Conservation (phyloP, 2,329 filamentous ascomycete species). For the Moelleriella libera region DNA sequence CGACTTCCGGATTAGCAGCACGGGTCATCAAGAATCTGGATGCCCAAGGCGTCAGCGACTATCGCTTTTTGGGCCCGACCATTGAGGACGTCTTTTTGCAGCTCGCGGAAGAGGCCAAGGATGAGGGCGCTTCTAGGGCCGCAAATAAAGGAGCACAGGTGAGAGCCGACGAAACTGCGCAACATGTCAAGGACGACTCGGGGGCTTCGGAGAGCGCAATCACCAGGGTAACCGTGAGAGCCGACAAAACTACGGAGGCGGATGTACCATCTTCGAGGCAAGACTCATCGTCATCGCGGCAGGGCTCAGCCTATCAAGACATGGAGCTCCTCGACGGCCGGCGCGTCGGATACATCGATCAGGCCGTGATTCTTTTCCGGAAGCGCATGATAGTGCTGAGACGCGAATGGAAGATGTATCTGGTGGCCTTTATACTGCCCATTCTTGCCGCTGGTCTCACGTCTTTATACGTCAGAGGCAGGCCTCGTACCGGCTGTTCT, state of each 20-base stretch:
- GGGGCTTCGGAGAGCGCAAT: too few relatives aligned
- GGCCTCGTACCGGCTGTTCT: conserved; percentile 36
- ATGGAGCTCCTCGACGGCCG: conserved; percentile 53
- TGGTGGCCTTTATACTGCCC: conserved; percentile 62
- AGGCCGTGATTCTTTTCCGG: conserved; percentile 59
- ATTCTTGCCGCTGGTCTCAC: conserved; percentile 68
- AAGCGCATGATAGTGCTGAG: conserved; percentile 69
- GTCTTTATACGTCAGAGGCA: conserved; percentile 55
- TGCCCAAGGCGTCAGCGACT: conserved; percentile 52
- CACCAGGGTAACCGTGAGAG: too few relatives aligned
- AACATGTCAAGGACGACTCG: too few relatives aligned
- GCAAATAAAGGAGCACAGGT: neutral
- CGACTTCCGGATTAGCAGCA: conserved; percentile 56
- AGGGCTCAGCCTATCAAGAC: conserved; percentile 11
- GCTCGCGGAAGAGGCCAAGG: conserved; percentile 64
- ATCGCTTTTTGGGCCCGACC: conserved; percentile 75
- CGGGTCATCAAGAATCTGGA: conserved; percentile 59
- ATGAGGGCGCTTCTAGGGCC: conserved; percentile 25
- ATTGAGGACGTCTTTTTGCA: conserved; percentile 89
- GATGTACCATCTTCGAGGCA: too few relatives aligned
- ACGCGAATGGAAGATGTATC: conserved; percentile 63
- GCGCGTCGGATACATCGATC: conserved; percentile 53
- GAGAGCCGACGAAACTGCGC: too few relatives aligned
- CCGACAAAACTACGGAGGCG: too few relatives aligned
- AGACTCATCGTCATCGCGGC: conserved; percentile 6